These are phyloP conservation scores for Saturnispora quitensis DNA, from an alignment of 805 yeast genomes.

Conservation along the genomic window DNA sequence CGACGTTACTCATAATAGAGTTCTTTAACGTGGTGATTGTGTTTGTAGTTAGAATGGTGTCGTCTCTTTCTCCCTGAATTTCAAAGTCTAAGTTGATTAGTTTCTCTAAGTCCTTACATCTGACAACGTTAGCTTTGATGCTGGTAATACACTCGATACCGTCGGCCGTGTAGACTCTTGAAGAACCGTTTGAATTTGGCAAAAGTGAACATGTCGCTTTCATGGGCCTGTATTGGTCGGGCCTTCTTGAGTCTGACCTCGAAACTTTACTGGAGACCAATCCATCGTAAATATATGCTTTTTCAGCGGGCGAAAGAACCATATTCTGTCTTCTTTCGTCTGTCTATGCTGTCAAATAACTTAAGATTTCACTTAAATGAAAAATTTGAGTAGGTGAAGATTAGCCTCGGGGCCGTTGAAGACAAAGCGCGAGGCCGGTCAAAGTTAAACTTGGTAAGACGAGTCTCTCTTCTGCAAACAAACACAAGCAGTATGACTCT, in stretches of 20 bases:
- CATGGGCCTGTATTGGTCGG: slow-evolving; percentile 73
- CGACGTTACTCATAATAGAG: slow-evolving; percentile 44
- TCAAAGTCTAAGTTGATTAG: slow-evolving; percentile 72
- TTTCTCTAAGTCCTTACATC: slow-evolving; percentile 30
- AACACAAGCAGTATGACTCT: slow-evolving; percentile 1
- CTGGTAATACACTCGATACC: slow-evolving; percentile 94
- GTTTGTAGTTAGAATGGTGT: slow-evolving; percentile 57
- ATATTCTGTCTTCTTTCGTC: slow-evolving; percentile 24
- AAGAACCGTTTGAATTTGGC: slow-evolving; percentile 87
- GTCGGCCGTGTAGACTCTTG: slow-evolving; percentile 75
- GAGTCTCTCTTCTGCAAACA: neutral
- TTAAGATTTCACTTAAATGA: neutral
- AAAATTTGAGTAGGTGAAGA: neutral
- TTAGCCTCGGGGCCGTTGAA: neutral
- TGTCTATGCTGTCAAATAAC: neutral
- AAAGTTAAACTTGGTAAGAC: neutral
- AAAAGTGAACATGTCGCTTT: slow-evolving; percentile 75
- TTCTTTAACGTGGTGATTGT: slow-evolving; percentile 54
- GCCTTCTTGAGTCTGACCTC: slow-evolving; percentile 79
- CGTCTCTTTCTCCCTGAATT: slow-evolving; percentile 72
- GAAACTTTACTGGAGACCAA: slow-evolving; percentile 45
- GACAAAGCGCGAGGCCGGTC: neutral
- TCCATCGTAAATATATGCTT: slow-evolving; percentile 69
- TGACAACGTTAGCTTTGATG: slow-evolving; percentile 74
- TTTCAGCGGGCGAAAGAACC: slow-evolving; percentile 70